Evolutionary conservation across 805 yeast species (phyloP).

Genomic region (Pichia exigua): DNA sequence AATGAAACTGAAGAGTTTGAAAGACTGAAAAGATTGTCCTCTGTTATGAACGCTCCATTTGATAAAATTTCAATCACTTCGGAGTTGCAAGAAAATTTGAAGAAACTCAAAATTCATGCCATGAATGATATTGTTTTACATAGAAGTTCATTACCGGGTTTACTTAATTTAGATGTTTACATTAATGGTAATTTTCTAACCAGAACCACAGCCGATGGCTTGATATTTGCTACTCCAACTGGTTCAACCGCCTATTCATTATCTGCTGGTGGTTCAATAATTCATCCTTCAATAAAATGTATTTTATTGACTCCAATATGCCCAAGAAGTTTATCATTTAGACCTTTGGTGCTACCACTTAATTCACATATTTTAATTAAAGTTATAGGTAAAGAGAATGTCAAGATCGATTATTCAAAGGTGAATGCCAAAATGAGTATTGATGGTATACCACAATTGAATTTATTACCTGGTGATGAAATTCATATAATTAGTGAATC

Average conservation of each 20-base stretch:
- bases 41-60: conserved; percentile 13
- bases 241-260: conserved; percentile 93
- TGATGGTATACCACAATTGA: conserved; percentile 76
- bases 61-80: conserved; percentile 11
- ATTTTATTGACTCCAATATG: conserved; percentile 84
- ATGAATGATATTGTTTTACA: conserved; percentile 90
- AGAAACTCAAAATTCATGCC: conserved; percentile 43
- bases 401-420: conserved; percentile 21
- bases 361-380: conserved; percentile 64
- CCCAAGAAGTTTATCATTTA: conserved; percentile 82
- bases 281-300: conserved; percentile 81
- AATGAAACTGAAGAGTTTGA: conserved; percentile 7
- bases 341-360: conserved; percentile 80
- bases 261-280: conserved; percentile 87
- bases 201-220: conserved; percentile 88
- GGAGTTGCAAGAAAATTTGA: conserved; percentile 8
- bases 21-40: conserved; percentile 7
- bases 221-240: conserved; percentile 80
- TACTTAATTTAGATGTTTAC: conserved; percentile 75
- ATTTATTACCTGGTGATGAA: conserved; percentile 67
- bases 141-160: conserved; percentile 80
- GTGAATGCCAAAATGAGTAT: conserved; percentile 55
- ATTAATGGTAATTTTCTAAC: conserved; percentile 82
- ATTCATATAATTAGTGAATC: conserved; percentile 63
- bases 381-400: conserved; percentile 39